Evolutionary conservation across 2,329 filamentous ascomycete species (phyloP), one percentile per base, ranked within the genome.

Genomic region (Tolypocladium pustulatum): DNA sequence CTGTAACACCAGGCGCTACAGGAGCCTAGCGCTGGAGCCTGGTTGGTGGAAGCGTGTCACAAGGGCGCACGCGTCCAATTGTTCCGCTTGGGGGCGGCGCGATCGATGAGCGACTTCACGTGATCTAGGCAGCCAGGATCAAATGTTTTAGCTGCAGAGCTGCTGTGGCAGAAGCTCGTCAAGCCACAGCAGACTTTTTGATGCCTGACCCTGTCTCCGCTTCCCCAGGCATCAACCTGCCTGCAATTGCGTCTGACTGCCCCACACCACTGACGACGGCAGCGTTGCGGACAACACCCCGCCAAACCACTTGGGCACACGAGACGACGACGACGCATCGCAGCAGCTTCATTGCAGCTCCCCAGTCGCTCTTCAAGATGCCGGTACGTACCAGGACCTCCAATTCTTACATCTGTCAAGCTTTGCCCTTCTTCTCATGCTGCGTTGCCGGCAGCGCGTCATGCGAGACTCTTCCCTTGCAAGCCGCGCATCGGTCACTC

Each of bases 291-390:
- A 30, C 36, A 34, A 15, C 49, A 56, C 41, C 55, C 38, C 55
- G 55, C 40, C 55, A 27, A 46, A 22, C 55, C 17, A 12, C 22
- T n/a, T 20, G 20, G 40, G n/a, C 54, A 5, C 30, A 12, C 17
- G 49, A 52, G 49, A 52, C 46, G 27, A 27, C 34, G 53, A 38
- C 38, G 20, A 34, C 54, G 37, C 25, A 30, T 40, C n/a, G 36
- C 13, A 46, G 32, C 63, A 67, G 62, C 63, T 64, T 67, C 60
- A 63, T 59, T 59, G 59, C 60, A 27, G 60, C 60, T 58, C 60
- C 43, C 60, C 63, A 53, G 61, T 56, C 63, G 62, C 64, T 69
- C 60, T 66, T 68, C 73, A 78, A 73, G 64, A 79, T 79, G 77
- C 76, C 76, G 70, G 77, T 79, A 75, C 55, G 76, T 71, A 22